These are phyloP conservation scores for Trypanosoma cruzi DNA, from an alignment of 208 protist genomes.

Conservation along the genomic window DNA sequence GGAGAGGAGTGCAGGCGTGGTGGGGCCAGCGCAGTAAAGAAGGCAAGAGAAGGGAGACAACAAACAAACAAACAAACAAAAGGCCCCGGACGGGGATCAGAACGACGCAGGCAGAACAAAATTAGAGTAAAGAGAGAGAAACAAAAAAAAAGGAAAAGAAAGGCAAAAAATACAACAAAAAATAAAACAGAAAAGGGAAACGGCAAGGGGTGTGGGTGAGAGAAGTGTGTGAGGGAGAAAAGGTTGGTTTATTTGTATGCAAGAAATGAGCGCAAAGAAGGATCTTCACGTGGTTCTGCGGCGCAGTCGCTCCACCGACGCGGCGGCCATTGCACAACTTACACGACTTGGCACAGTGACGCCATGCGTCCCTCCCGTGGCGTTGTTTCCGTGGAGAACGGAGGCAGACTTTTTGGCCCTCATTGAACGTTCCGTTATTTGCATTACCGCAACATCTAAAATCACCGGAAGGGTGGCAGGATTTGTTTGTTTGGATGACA, in stretches of 20 bases:
- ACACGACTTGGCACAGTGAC: constrained; percentile 38
- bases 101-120: neutral
- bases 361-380: constrained; percentile 38
- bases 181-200: neutral
- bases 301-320: constrained; percentile 50
- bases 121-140: constrained; percentile 8
- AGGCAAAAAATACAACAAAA: neutral
- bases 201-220: neutral
- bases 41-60: neutral
- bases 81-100: no score
- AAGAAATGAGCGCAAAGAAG: constrained; percentile 5
- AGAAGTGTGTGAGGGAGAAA: neutral
- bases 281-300: constrained; percentile 51
- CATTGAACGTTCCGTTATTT: constrained; percentile 71
- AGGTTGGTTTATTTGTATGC: neutral
- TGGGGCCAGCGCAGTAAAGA: neutral
- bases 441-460: constrained; percentile 59
- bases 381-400: constrained; percentile 39
- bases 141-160: neutral
- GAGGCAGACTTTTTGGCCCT: constrained; percentile 43
- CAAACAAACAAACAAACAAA: neutral
- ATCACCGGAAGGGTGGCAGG: constrained; percentile 20
- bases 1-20: neutral
- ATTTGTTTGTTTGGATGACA: constrained; percentile 56
- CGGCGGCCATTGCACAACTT: constrained; percentile 33